These are phyloP conservation scores for Warburgia ugandensis DNA, from an alignment of 164 flowering plant species.

Conservation along the genomic window DNA sequence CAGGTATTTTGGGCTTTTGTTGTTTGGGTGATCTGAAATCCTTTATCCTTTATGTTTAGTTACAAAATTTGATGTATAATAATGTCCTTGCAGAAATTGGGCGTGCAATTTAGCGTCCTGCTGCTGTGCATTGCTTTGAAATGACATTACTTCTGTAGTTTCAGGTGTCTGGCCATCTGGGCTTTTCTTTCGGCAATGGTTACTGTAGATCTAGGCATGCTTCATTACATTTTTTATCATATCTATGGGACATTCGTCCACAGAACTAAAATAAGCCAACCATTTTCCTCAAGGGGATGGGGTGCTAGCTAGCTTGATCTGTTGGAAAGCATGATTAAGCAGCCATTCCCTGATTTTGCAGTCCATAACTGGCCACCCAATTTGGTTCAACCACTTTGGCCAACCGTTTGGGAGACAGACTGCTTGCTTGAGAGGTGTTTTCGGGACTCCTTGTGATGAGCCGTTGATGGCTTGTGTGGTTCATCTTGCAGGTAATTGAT, in stretches of 20 bases:
- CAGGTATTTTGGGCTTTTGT: too few relatives aligned
- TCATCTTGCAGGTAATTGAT: constrained; percentile 84
- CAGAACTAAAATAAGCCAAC: constrained; percentile 70
- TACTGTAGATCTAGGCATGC: constrained; percentile 69
- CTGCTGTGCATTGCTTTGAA: background rate
- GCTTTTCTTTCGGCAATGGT: constrained; percentile 58
- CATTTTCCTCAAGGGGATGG: constrained; percentile 93
- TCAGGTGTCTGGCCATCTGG: constrained; percentile 5
- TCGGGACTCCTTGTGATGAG: constrained; percentile 75
- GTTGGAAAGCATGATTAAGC: constrained; percentile 68
- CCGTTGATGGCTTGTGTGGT: constrained; percentile 63
- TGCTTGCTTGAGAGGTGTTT: constrained; percentile 69
- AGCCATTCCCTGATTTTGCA: constrained; percentile 62
- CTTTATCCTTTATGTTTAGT: too few relatives aligned
- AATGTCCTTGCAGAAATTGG: too few relatives aligned
- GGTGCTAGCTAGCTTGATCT: constrained; percentile 80
- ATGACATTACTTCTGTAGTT: background rate
- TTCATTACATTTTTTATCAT: constrained; percentile 90
- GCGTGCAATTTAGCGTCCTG: too few relatives aligned
- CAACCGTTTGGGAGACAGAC: constrained; percentile 84
- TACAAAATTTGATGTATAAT: too few relatives aligned
- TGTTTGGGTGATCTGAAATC: too few relatives aligned
- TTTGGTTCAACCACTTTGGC: constrained; percentile 70
- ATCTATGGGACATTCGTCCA: constrained; percentile 89
- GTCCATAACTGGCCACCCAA: constrained; percentile 79